Percentiles rank a stretch among this genome's conserved stretches.
Conservation (phyloP, 2,329 filamentous ascomycete genomes). For the Cladosporium cucumerinum region DNA sequence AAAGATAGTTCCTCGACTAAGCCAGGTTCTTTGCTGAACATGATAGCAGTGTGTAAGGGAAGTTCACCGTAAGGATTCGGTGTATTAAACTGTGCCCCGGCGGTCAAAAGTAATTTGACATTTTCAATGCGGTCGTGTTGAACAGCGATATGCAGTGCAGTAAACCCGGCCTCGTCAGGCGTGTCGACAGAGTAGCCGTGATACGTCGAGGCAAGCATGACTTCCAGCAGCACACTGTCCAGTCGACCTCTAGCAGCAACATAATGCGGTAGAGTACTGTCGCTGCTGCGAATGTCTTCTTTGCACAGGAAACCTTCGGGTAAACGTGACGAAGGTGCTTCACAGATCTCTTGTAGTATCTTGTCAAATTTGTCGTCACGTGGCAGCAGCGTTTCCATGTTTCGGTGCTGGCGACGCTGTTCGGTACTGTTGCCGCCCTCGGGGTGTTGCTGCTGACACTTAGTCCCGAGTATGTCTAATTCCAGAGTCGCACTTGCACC, state of each 20-base stretch:
- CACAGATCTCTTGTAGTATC: neutral
- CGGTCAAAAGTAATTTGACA: neutral
- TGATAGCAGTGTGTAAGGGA: neutral
- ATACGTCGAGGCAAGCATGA: neutral
- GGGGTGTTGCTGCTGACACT: neutral
- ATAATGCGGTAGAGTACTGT: neutral
- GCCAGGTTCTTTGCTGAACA: neutral
- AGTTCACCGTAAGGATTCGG: neutral
- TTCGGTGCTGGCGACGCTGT: neutral
- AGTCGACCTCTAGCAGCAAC: neutral
- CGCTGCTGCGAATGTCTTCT: neutral
- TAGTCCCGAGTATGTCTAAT: neutral
- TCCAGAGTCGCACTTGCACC: too few relatives aligned
- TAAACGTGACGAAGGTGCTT: neutral
- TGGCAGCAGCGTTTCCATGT: neutral
- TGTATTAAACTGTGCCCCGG: neutral
- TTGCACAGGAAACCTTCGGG: neutral
- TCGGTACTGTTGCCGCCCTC: neutral
- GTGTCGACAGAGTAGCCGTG: neutral
- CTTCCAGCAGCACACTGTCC: neutral
- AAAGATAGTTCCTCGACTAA: neutral
- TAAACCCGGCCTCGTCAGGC: neutral
- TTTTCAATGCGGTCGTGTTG: neutral
- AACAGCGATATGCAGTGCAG: neutral
- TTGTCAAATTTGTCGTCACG: neutral